Evolutionary conservation across 352 stramenopile genomes (phyloP).

Genomic region (Phytophthora sojae): DNA sequence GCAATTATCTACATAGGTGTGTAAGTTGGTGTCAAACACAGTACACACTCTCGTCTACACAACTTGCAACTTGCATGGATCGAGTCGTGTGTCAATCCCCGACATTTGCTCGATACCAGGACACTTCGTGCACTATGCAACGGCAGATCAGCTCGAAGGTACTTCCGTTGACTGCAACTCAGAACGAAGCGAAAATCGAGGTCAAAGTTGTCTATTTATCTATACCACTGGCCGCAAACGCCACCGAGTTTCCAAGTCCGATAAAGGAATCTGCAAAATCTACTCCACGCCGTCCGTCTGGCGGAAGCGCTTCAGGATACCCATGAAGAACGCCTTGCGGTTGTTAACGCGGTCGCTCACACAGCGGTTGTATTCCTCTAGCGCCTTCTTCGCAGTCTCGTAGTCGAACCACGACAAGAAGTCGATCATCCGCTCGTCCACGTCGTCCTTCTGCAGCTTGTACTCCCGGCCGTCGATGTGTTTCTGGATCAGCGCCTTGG

Average conservation of each 20-base stretch:
- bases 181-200: background rate
- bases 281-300: slow-evolving; percentile 62
- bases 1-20: slow-evolving; percentile 2
- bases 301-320: slow-evolving; percentile 89
- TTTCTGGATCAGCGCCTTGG: slow-evolving; percentile 82
- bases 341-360: slow-evolving; percentile 81
- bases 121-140: background rate
- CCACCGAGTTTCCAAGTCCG: background rate
- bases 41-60: background rate
- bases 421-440: slow-evolving; percentile 90
- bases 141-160: background rate
- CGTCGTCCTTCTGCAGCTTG: slow-evolving; percentile 78
- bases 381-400: slow-evolving; percentile 82
- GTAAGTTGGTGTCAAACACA: slow-evolving; percentile 1
- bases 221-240: slow-evolving; percentile 15
- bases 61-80: background rate
- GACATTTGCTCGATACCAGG: no score
- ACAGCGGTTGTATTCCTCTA: slow-evolving; percentile 85
- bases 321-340: slow-evolving; percentile 91
- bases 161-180: background rate
- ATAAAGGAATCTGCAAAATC: slow-evolving; percentile 1
- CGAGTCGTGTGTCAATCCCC: no score
- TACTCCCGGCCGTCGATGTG: slow-evolving; percentile 75
- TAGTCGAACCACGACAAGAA: slow-evolving; percentile 92
- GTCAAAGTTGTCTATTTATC: slow-evolving; percentile 34